Base-by-base conservation (phyloP, 257 asterid genomes). In the Rhazya stricta region DNA sequence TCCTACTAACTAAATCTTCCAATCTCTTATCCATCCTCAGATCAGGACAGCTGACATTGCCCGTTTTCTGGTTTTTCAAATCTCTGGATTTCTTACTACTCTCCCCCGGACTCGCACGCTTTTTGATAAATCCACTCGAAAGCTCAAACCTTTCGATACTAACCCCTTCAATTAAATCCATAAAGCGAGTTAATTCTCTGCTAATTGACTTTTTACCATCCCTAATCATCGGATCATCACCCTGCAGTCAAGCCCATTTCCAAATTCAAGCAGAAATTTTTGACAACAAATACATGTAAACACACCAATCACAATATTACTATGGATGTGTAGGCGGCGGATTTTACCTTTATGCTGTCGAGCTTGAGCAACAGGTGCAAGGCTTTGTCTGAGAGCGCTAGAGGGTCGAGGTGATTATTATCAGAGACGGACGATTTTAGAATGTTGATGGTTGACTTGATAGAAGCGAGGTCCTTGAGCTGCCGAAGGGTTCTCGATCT, bases 401-500 rank as follows among this genome's bases (percentile, higher is more conserved):
- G 84, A 42, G 82, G 81, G 80, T 88, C 87, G 71, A 85, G 79
- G 71, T 41, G 82, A 82, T 82, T 2, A 53, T 72, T 81, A 10
- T 58, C 83, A 51, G 91, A 82, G 81, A 86, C 82, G 1, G 84
- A 73, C 9, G 89, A 87, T 84, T 89, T 91, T 76, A 93, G 86
- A 63, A 74, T 37, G 19, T 85, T 84, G 54, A 93, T 83, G 5
- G 76, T 71, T 9, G 92, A 83, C 78, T 90, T 91, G 61, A 89
- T 85, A 72, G 90, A 83, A 69, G 98, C 96, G 3, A 93, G 86
- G 36, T 88, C 82, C 74, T 87, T 91, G 46, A 93, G 97, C 34
- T 87, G 96, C 39, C 97, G 87, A 63, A 93, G 98, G 53, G 96
- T 88, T 41, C 86, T 87, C 61, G 98, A 93, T 88, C 98, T 84